Evolutionary conservation across 257 asterid species (phyloP), one percentile per base, ranked within the genome.

Genomic region (Fraxinus americana): DNA sequence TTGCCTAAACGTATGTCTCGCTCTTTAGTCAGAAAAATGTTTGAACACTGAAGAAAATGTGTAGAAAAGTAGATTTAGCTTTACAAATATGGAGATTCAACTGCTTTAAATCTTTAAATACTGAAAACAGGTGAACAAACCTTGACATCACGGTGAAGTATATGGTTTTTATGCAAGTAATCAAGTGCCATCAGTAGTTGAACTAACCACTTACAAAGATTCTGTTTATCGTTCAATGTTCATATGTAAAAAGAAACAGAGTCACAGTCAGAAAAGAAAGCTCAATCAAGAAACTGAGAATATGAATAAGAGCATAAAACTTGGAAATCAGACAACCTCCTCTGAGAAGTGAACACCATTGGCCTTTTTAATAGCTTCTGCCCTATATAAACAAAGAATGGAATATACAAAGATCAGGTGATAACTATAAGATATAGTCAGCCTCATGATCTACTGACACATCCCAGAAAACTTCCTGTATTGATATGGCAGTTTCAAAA

Each of bases 71-170:
- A 54, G 5, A 65, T 7, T 35, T 75, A 71, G 41, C 29, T 74
- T 69, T 35, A 74, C 14, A 78, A 50, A 67, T 59, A 69, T 48
- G 36, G 17, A 63, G 69, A 63, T 23, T 23, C 69, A 45, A 39
- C 57, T 67, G 52, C 39, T 68, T 74, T 61, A 74, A 48, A 67
- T 71, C 48, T 54, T 45, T 67, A 65, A 21, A 67, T 30, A 39
- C 70, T 34, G 71, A 54, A 75, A 75, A 34, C 3, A 52, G 70
- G 38, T 67, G 16, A 43, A 80, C 75, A 83, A 38, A 92, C 99
- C 98, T 96, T 96, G 80, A 96, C 99, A 86, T 96, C 99, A 34
- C 99, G 97, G 84, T 96, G 99, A 77, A 96, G 94, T 78, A 96
- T 89, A 82, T 92, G 94, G 83, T 93, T 91, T 57, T 83, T 65